These are phyloP conservation scores for Amyloporia xantha DNA, from an alignment of 768 basidiomycete species.

Conservation along the genomic window DNA sequence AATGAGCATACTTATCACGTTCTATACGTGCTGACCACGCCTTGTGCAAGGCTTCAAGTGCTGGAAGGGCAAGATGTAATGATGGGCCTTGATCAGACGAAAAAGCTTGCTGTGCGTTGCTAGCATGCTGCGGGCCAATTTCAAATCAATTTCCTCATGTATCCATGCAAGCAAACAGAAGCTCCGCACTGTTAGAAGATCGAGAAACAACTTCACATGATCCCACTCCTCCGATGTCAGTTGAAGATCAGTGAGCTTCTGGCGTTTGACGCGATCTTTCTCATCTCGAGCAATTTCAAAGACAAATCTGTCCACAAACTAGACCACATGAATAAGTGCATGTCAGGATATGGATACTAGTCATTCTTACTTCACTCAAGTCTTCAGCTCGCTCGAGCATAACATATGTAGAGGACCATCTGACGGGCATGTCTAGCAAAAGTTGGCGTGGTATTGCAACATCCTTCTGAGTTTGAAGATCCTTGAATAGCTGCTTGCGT, in stretches of 20 bases:
- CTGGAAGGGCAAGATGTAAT: slow-evolving; percentile 24
- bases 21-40: slow-evolving; percentile 17
- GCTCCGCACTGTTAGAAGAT: slow-evolving; percentile 15
- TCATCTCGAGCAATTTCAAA: slow-evolving; percentile 17
- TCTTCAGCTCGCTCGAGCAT: slow-evolving; percentile 22
- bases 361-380: slow-evolving; percentile 1
- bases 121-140: slow-evolving; percentile 25
- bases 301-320: slow-evolving; percentile 20
- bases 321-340: background rate
- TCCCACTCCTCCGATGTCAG: slow-evolving; percentile 21
- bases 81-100: slow-evolving; percentile 22
- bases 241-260: slow-evolving; percentile 13
- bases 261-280: slow-evolving; percentile 10
- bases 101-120: slow-evolving; percentile 26
- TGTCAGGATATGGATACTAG: background rate
- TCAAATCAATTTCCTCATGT: background rate
- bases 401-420: slow-evolving; percentile 28
- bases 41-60: slow-evolving; percentile 22
- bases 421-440: slow-evolving; percentile 23
- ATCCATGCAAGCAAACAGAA: background rate
- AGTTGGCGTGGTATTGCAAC: slow-evolving; percentile 7
- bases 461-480: slow-evolving; percentile 10
- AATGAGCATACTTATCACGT: slow-evolving; percentile 14
- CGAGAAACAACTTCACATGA: slow-evolving; percentile 11
- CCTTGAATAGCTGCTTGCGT: slow-evolving; percentile 18